A percentile compares a stretch with the other conserved stretches of the same genome.
Evolutionary conservation across 2,329 filamentous ascomycete genomes (phyloP).

Genomic region (Colletotrichum nymphaeae): DNA sequence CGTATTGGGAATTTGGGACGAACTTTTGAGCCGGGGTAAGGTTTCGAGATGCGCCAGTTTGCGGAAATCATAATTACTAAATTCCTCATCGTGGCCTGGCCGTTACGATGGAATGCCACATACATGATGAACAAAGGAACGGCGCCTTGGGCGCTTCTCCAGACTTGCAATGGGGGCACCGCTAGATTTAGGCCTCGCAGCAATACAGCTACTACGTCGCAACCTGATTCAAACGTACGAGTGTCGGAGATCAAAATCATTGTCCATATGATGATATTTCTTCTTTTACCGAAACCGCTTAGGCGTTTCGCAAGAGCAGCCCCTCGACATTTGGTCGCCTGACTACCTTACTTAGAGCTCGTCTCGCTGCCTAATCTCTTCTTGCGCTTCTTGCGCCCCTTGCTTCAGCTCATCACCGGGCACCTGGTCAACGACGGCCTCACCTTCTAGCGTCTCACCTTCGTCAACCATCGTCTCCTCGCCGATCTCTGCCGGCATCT

Average conservation of each 20-base stretch:
- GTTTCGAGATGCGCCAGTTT: neutral
- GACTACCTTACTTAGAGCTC: slow-evolving; percentile 19
- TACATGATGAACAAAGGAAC: slow-evolving; percentile 3
- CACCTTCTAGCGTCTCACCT: slow-evolving; percentile 38
- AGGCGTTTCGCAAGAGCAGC: neutral
- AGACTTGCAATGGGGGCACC: neutral
- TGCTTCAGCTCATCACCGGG: slow-evolving; percentile 40
- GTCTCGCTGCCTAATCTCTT: slow-evolving; percentile 29
- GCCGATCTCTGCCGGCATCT: slow-evolving; percentile 35
- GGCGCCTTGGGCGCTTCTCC: too few species aligned
- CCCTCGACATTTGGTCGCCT: neutral
- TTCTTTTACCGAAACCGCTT: slow-evolving; percentile 14
- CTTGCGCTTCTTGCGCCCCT: slow-evolving; percentile 29
- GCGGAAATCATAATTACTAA: neutral
- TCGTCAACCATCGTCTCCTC: slow-evolving; percentile 15
- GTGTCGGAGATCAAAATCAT: neutral
- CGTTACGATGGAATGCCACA: neutral
- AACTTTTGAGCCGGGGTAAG: neutral
- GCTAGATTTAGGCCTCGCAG: neutral
- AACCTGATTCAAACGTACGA: neutral
- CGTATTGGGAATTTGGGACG: neutral
- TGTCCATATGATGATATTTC: slow-evolving; percentile 23
- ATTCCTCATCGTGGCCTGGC: neutral
- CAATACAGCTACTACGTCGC: neutral
- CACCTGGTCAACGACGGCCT: slow-evolving; percentile 7